Evolutionary conservation across 2,329 filamentous ascomycete species (phyloP).

Genomic region (Colletotrichum sp.): DNA sequence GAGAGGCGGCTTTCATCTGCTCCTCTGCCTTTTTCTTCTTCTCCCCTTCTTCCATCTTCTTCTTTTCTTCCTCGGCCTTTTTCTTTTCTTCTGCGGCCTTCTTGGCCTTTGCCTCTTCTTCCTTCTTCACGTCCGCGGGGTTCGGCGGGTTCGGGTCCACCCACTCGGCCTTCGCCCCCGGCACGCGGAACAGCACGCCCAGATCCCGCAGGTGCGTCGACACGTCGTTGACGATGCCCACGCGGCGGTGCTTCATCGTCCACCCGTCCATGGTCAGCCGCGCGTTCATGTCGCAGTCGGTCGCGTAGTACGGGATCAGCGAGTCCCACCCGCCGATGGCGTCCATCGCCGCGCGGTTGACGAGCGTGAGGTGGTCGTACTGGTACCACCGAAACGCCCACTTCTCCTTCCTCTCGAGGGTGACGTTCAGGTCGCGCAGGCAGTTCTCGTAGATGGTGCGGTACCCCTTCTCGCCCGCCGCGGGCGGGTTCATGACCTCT

Average conservation of each 20-base stretch:
- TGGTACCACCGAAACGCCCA: constrained; percentile 63
- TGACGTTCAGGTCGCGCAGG: constrained; percentile 30
- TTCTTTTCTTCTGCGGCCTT: neutral
- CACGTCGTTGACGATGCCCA: constrained; percentile 51
- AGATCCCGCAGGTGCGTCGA: constrained; percentile 51
- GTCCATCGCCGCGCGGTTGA: constrained; percentile 57
- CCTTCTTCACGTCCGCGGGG: neutral
- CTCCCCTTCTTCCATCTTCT: neutral
- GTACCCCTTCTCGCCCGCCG: constrained; percentile 40
- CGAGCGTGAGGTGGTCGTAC: constrained; percentile 62
- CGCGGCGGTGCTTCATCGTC: constrained; percentile 40
- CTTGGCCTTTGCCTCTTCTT: neutral
- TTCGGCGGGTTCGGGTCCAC: constrained; percentile 38
- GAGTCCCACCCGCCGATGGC: constrained; percentile 62
- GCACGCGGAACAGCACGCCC: constrained; percentile 48
- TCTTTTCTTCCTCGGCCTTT: neutral
- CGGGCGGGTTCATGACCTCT: constrained; percentile 19
- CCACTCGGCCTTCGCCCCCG: constrained; percentile 38
- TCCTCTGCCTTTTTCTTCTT: neutral
- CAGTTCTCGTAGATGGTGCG: constrained; percentile 46
- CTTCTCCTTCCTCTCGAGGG: constrained; percentile 22
- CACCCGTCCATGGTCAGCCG: constrained; percentile 52
- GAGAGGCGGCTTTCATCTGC: neutral
- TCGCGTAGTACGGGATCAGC: constrained; percentile 62
- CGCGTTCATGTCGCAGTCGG: constrained; percentile 61